Evolutionary conservation across 2,329 filamentous ascomycete species (phyloP).

Genomic region (Bipolaris victoriae): DNA sequence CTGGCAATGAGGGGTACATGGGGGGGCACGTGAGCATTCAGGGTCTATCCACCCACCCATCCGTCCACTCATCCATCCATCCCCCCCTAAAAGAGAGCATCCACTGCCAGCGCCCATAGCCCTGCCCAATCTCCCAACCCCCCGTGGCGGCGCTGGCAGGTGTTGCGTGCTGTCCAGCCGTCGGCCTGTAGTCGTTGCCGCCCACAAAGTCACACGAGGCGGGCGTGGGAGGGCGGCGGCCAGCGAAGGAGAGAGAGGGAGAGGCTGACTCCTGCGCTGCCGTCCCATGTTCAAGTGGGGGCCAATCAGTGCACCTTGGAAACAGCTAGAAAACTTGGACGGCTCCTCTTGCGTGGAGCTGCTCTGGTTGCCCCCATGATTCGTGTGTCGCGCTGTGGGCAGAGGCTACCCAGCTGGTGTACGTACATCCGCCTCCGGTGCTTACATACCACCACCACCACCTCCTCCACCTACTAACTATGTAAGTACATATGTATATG

Average conservation of each 20-base stretch:
- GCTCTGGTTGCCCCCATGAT: slow-evolving; percentile 25
- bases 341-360: slow-evolving; percentile 17
- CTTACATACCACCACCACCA: too few species aligned
- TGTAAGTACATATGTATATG: slow-evolving; percentile 10
- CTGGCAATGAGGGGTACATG: slow-evolving; percentile 20
- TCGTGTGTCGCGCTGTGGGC: slow-evolving; percentile 33
- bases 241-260: slow-evolving; percentile 13
- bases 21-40: slow-evolving; percentile 23
- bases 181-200: not conserved
- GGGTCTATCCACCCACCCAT: slow-evolving; percentile 2
- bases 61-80: not conserved
- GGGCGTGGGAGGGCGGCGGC: slow-evolving; percentile 30
- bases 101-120: slow-evolving; percentile 3
- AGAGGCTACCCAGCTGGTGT: not conserved
- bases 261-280: slow-evolving; percentile 17
- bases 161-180: not conserved
- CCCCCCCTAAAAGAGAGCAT: not conserved
- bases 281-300: slow-evolving; percentile 17
- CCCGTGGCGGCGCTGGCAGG: too few species aligned
- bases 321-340: slow-evolving; percentile 44
- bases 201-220: slow-evolving; percentile 30
- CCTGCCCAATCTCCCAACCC: slow-evolving; percentile 1
- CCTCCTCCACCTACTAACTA: not conserved
- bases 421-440: too few species aligned
- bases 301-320: slow-evolving; percentile 41